Evolutionary conservation across 257 asterid species (phyloP), one percentile per base, ranked within the genome.

Genomic region (Fraxinus excelsior): DNA sequence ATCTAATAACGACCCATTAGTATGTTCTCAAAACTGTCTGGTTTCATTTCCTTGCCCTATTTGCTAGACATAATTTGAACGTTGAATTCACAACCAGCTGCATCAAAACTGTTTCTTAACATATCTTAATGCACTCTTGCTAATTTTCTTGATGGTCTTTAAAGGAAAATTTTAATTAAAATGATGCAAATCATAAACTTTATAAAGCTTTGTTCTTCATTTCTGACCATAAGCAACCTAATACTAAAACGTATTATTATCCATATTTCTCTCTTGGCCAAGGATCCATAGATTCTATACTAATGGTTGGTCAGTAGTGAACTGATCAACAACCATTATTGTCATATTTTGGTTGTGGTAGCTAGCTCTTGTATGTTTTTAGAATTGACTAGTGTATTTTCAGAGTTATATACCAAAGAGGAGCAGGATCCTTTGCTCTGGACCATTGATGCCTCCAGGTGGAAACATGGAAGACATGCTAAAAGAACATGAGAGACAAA

Each of bases 381-480:
- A 25, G 77, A 28, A 62, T 29, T 46, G 26, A 73, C 40, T 21
- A 38, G 31, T 38, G 28, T 19, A 31, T 76, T 78, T 73, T 67
- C 87, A 89, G 94, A 90, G 86, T 46, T 88, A 70, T 60, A 82
- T 69, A 68, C 86, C 85, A 4, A 83, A 85, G 86, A 88, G 67
- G 80, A 87, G 81, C 82, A 80, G 91, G 86, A 81, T 91, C 58
- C 85, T 46, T 56, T 87, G 76, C 86, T 91, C 97, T 3, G 97
- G 97, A 71, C 97, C 90, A 64, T 70, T 91, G 32, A 49, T 87
- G 85, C 91, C 93, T 74, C 90, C 90, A 7, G 97, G 96, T 2
- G 91, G 89, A 12, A 88, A 86, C 81, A 86, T 87, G 90, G 97
- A 91, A 2, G 95, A 88, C 79, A 85, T 89, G 95, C 85, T 91